phyloP scores from a whole-genome alignment of 2,329 filamentous ascomycete genomes.

The Monilinia fructigena region DNA sequence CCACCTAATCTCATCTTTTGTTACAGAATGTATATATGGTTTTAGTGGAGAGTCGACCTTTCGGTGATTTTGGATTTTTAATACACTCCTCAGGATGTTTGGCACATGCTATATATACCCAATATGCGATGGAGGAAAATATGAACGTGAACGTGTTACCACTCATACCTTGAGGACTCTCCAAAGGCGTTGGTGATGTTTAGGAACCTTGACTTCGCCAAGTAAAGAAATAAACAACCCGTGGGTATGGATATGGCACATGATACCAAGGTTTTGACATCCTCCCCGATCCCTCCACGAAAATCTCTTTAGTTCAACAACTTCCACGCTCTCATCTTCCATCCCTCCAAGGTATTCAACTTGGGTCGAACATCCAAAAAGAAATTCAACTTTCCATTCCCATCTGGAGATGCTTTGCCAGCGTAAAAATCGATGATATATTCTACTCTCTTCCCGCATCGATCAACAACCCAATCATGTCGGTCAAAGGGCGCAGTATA shows the following conservation, averaged over 20 bases:
- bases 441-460: conserved; percentile 81
- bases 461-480: conserved; percentile 95
- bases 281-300: conserved; percentile 48
- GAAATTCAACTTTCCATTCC: conserved; percentile 55
- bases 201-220: conserved; percentile 72
- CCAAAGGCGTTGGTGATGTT: conserved; percentile 76
- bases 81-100: neutral
- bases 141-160: neutral
- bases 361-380: conserved; percentile 69
- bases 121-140: neutral
- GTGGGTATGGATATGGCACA: conserved; percentile 90
- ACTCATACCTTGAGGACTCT: neutral
- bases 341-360: conserved; percentile 65
- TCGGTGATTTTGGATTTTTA: neutral
- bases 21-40: too few relatives aligned
- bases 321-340: conserved; percentile 61
- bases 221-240: conserved; percentile 81
- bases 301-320: conserved; percentile 50
- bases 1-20: too few relatives aligned
- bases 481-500: conserved; percentile 91
- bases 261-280: conserved; percentile 80
- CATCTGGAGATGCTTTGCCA: conserved; percentile 51
- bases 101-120: neutral
- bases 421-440: conserved; percentile 99
- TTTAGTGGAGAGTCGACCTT: neutral